Evolutionary conservation across 208 protist species (phyloP), one percentile per base, ranked within the genome.

Genomic region (Endotrypanum monterogeii): DNA sequence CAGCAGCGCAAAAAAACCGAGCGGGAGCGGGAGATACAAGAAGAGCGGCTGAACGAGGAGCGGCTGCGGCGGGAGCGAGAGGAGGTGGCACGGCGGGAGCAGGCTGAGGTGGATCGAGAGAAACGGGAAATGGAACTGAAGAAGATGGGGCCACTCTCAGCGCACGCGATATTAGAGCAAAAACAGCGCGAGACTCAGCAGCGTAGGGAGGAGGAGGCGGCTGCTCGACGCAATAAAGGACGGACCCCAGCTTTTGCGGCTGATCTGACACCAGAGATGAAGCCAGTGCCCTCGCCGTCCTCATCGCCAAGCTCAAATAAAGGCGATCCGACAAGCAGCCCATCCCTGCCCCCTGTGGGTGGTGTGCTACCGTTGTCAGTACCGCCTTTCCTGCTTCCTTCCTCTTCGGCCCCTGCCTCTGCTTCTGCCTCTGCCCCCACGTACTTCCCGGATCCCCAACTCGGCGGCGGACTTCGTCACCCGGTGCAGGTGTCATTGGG

Each of bases 21-120:
- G 70, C 74, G 73, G 28, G 74, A 80, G 61, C 81, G 75, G 6
- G 78, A 86, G 67, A 71, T 69, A 1, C 69, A 80, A 25, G 83
- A 87, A 50, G 80, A 91, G 16, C 75, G 63, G 66, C 78, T 80
- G 60, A 71, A 79, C 71, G 92, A 94, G 76, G 73, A 69, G 37
- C 66, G 84, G 11, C 78, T 89, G 50, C 82, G 72, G 39, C 75
- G 66, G 2, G 87, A 96, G 78, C 76, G 85, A 6, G 83, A 86
- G 67, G 58, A 73, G n/a, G 67, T 91, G 35, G 78, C 73, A 6
- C 73, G 67, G 51, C 78, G 83, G 18, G 83, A 93, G 70, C 73
- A 81, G 69, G 69, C 65, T 12, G 86, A 93, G 62, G 69, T 93
- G n/a, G 79, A 83, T 55, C 82, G 83, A 11, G 89, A 96, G 67